These are phyloP conservation scores for Orbilia brochopaga DNA, from an alignment of 2,329 filamentous ascomycete genomes.

Conservation along the genomic window DNA sequence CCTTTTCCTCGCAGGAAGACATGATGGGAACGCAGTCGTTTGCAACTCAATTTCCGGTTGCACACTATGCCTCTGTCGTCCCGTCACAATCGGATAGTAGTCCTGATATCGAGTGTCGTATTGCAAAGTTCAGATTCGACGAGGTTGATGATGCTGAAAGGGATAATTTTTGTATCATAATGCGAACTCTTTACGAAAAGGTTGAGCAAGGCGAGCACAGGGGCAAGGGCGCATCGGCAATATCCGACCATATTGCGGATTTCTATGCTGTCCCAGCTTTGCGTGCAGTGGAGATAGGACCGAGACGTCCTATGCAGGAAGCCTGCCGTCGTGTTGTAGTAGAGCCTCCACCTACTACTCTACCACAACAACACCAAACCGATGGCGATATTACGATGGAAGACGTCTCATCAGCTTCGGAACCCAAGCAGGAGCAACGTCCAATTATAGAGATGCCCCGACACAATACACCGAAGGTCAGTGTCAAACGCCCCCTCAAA, in stretches of 20 bases:
- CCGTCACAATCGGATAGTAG: not conserved
- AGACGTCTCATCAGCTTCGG: too few species aligned
- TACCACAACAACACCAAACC: too few species aligned
- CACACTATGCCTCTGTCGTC: not conserved
- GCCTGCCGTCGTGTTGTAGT: not conserved
- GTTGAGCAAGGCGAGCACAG: not conserved
- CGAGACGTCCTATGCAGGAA: not conserved
- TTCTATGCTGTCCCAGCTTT: slow-evolving; percentile 30
- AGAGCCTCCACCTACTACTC: too few species aligned
- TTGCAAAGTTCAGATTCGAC: slow-evolving; percentile 11
- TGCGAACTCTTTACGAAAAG: slow-evolving; percentile 24
- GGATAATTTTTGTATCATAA: slow-evolving; percentile 20
- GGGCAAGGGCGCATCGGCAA: not conserved
- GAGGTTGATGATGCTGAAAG: slow-evolving; percentile 3
- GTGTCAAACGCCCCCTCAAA: not conserved
- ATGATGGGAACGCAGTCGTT: slow-evolving; percentile 19
- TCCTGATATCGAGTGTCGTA: slow-evolving; percentile 7
- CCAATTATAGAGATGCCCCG: too few species aligned
- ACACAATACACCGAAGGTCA: too few species aligned
- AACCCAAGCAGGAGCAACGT: too few species aligned
- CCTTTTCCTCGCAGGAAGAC: slow-evolving; percentile 1
- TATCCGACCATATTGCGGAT: slow-evolving; percentile 26
- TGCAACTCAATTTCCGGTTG: slow-evolving; percentile 25
- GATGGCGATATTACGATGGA: too few species aligned
- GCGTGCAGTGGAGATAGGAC: not conserved